phyloP scores from a whole-genome alignment of 2,329 filamentous ascomycete genomes.

The Aspergillus neotritici region DNA sequence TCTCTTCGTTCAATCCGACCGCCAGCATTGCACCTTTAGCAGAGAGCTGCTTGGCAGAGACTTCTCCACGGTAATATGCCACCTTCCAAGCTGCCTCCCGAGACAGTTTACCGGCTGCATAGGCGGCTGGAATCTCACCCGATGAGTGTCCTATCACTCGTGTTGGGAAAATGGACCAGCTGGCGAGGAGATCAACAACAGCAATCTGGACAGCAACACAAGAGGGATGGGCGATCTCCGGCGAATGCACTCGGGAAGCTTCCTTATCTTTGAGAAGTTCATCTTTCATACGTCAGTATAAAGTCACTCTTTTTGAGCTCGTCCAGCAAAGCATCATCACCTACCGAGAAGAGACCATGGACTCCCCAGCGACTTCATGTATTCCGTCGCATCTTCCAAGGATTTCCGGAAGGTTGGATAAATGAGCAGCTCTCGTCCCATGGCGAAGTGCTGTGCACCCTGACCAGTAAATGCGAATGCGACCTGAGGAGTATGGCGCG shows the following conservation, averaged over 20 bases:
- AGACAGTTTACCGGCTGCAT: slow-evolving; percentile 14
- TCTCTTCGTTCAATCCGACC: slow-evolving; percentile 17
- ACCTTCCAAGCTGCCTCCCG: slow-evolving; percentile 8
- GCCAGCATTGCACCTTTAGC: slow-evolving; percentile 27
- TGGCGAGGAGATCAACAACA: slow-evolving; percentile 20
- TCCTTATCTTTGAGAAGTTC: slow-evolving; percentile 8
- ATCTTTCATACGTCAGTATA: slow-evolving; percentile 1
- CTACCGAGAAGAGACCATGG: slow-evolving; percentile 9
- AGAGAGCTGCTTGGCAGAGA: slow-evolving; percentile 1
- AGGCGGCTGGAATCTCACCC: slow-evolving; percentile 30
- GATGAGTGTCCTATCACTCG: slow-evolving; percentile 24
- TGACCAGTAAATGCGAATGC: slow-evolving; percentile 30
- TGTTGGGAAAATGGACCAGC: slow-evolving; percentile 15
- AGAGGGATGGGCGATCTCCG: slow-evolving; percentile 22
- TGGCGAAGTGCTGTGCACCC: slow-evolving; percentile 26
- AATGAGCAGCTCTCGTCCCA: slow-evolving; percentile 22
- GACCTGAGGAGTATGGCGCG: slow-evolving; percentile 5
- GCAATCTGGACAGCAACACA: slow-evolving; percentile 26
- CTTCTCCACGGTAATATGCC: slow-evolving; percentile 22
- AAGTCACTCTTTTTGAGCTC: too few relatives aligned
- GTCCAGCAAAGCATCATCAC: slow-evolving; percentile 1
- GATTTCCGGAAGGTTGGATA: slow-evolving; percentile 10
- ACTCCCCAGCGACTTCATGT: slow-evolving; percentile 8
- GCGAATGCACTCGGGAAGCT: slow-evolving; percentile 10
- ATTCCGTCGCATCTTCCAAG: slow-evolving; percentile 6